A percentile compares a stretch with the other conserved stretches of the same genome.
Conservation (phyloP, 345 rosid species). For the Bruguiera sexangula region DNA sequence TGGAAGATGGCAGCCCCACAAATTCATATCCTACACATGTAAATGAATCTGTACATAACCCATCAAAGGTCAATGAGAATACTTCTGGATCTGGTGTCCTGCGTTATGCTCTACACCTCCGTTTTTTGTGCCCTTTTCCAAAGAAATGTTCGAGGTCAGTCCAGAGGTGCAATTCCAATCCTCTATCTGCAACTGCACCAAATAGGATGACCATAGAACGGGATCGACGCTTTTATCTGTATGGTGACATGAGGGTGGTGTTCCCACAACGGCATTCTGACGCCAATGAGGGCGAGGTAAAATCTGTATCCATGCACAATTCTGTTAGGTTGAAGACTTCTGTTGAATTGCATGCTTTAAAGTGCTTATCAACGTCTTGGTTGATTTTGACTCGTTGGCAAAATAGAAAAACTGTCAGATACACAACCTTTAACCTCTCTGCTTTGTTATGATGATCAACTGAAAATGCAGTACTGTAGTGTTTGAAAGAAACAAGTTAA, state of each 20-base stretch:
- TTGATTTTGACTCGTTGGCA: not conserved
- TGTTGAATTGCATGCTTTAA: not conserved
- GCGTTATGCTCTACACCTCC: constrained; percentile 29
- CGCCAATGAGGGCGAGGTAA: constrained; percentile 95
- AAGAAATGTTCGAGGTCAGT: constrained; percentile 18
- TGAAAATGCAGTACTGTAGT: no score
- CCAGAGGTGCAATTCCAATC: constrained; percentile 23
- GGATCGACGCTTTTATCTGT: constrained; percentile 70
- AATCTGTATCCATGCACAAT: not conserved
- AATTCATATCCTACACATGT: not conserved
- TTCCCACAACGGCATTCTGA: constrained; percentile 96
- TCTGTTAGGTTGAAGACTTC: not conserved
- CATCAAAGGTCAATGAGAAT: constrained; percentile 18
- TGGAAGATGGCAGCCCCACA: constrained; percentile 14
- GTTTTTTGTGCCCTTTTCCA: constrained; percentile 17
- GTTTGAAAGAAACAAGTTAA: no score
- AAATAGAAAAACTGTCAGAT: no score
- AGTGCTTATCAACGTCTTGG: not conserved
- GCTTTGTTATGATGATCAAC: no score
- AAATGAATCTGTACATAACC: constrained; percentile 9
- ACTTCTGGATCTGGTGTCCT: constrained; percentile 20
- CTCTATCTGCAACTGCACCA: constrained; percentile 14
- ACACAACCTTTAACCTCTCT: no score
- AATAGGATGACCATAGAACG: constrained; percentile 24
- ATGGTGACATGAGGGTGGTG: constrained; percentile 79